Conservation (phyloP, 2,329 filamentous ascomycete genomes). For the Fusarium sambucinum region DNA sequence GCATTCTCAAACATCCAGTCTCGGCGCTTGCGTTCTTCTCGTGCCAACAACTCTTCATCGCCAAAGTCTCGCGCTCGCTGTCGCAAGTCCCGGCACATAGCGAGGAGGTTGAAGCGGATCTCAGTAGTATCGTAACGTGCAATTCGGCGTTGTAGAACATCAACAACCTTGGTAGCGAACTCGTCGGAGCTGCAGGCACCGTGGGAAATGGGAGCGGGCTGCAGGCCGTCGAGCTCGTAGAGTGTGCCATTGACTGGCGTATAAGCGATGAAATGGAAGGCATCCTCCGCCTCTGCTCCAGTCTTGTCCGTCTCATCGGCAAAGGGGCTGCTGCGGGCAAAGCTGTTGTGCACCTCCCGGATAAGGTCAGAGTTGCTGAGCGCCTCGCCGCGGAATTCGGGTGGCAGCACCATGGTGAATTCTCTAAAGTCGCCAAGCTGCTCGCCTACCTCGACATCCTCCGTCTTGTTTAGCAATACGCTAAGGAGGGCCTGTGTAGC, state of each 20-base stretch:
- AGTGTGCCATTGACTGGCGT: slow-evolving; percentile 81
- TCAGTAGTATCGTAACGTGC: slow-evolving; percentile 86
- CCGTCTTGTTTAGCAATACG: slow-evolving; percentile 87
- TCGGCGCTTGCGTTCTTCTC: slow-evolving; percentile 84
- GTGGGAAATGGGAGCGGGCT: slow-evolving; percentile 92
- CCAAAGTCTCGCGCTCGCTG: slow-evolving; percentile 82
- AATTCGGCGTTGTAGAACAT: slow-evolving; percentile 87
- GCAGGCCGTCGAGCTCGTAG: slow-evolving; percentile 95
- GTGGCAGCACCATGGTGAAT: slow-evolving; percentile 86
- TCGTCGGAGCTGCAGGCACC: slow-evolving; percentile 76
- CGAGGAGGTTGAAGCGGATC: slow-evolving; percentile 95
- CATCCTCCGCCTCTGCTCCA: slow-evolving; percentile 78
- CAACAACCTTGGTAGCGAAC: slow-evolving; percentile 84
- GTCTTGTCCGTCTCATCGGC: slow-evolving; percentile 83
- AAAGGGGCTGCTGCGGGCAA: slow-evolving; percentile 89
- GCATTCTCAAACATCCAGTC: slow-evolving; percentile 97
- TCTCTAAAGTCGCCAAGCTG: slow-evolving; percentile 84
- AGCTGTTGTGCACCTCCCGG: slow-evolving; percentile 87
- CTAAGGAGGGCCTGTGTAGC: slow-evolving; percentile 95
- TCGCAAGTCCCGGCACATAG: slow-evolving; percentile 87
- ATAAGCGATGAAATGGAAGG: slow-evolving; percentile 98
- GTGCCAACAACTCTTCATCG: slow-evolving; percentile 80
- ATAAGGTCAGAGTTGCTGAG: slow-evolving; percentile 75
- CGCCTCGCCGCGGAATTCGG: slow-evolving; percentile 74
- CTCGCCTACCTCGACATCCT: slow-evolving; percentile 76